These are phyloP conservation scores for Populus davidiana DNA, from an alignment of 345 rosid species.

Conservation along the genomic window DNA sequence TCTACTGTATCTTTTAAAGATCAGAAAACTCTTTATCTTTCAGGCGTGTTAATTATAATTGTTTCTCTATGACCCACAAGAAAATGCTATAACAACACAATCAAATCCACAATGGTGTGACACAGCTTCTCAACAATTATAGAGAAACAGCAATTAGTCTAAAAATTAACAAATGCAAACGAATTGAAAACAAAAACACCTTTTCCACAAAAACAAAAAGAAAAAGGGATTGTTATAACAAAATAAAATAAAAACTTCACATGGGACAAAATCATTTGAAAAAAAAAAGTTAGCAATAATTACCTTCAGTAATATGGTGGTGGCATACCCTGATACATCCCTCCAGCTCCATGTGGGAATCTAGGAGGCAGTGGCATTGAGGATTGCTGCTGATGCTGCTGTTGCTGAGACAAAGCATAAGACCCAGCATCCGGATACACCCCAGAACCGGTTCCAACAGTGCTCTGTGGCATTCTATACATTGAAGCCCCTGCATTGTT, in stretches of 20 bases:
- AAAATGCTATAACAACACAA: background rate
- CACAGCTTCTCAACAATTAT: background rate
- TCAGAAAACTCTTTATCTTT: background rate
- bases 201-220: no score
- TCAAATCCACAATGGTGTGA: background rate
- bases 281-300: background rate
- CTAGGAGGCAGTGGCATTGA: conserved; percentile 19
- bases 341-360: conserved; percentile 32
- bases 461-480: conserved; percentile 26
- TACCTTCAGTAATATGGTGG: conserved; percentile 36
- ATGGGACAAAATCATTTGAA: background rate
- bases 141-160: background rate
- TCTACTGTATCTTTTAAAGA: background rate
- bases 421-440: conserved; percentile 27
- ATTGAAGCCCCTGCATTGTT: conserved; percentile 20
- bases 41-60: background rate
- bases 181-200: no score
- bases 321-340: conserved; percentile 31
- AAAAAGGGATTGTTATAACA: background rate
- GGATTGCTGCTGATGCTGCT: conserved; percentile 27
- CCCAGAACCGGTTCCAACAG: conserved; percentile 20
- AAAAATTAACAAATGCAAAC: background rate
- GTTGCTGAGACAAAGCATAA: conserved; percentile 28
- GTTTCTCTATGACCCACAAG: background rate
- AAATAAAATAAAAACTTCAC: background rate